Evolutionary conservation across 805 yeast species (phyloP), one percentile per base, ranked within the genome.

Genomic region (Wickerhamomyces queroliae): DNA sequence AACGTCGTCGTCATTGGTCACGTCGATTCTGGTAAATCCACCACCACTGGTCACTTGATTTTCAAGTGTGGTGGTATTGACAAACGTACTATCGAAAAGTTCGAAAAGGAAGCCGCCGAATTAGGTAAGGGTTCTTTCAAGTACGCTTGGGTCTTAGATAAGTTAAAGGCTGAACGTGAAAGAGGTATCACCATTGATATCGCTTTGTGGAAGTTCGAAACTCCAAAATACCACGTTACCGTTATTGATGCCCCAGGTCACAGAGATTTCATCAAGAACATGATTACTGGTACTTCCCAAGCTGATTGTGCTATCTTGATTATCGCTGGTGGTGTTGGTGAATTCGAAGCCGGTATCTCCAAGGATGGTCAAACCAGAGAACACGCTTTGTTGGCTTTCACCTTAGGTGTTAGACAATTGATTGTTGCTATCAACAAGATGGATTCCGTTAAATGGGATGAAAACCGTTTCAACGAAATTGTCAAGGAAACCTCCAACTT

Each of bases 1-100:
- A 91, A 91, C 96, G 95, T 91, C 78, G 99, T 93, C 74, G 98
- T 93, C 70, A 91, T 91, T 74, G 99, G 98, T 76, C 98, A 91
- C 95, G 98, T 93, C 97, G 98, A 91, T 78, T 90, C 97, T 64
- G 91, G 91, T 77, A 85, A 86, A 79, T 91, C 97, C 55, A 90
- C 98, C 69, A 91, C 97, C 75, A 90, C 98, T 71, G 97, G 97
- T 76, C 97, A 90, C 83, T 85, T 90, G 76, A 89, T 90, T 69
- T 90, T 70, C 95, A 89, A 89, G 91, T 90, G 96, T 80, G 96
- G 97, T 85, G 96, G 95, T 83, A 87, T 87, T 64, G 96, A 89
- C 78, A 89, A 88, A 87, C 85, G 96, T 81, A 89, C 96, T 70
- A 88, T 88, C 67, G 96, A 89, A 80, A 88, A 88, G 87, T 87